Evolutionary conservation across 2,329 filamentous ascomycete species (phyloP).

Genomic region (Teratosphaeria gauchensis): DNA sequence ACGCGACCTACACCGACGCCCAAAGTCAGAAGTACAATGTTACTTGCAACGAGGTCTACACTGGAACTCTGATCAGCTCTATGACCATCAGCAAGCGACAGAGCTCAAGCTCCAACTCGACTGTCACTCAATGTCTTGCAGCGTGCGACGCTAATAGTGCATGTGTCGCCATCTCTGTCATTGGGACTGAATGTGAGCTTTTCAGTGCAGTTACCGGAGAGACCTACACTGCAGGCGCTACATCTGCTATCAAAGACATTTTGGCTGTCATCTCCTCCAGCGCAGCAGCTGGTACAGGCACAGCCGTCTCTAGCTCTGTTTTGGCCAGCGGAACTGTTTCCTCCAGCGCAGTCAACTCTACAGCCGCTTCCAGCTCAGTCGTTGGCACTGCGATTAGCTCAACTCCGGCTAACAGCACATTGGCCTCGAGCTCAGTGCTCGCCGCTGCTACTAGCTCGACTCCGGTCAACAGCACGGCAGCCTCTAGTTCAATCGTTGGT

Average conservation of each 20-base stretch:
- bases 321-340: neutral
- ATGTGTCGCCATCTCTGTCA: neutral
- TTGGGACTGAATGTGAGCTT: neutral
- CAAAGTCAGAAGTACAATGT: neutral
- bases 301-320: neutral
- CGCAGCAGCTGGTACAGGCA: neutral
- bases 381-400: too few relatives aligned
- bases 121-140: neutral
- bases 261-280: neutral
- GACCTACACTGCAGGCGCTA: neutral
- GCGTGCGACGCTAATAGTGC: neutral
- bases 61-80: neutral
- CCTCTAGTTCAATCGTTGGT: neutral
- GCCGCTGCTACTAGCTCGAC: neutral
- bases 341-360: neutral
- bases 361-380: too few relatives aligned
- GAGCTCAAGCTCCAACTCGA: neutral
- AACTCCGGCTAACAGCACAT: too few relatives aligned
- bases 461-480: neutral
- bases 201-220: neutral
- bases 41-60: neutral
- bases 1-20: neutral
- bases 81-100: neutral
- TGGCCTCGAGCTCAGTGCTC: too few relatives aligned
- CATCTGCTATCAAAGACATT: neutral